A percentile compares a stretch with the other conserved stretches of the same genome.
Evolutionary conservation across 371 early-diverging fungal genomes (phyloP).

Genomic region (Cokeromyces recurvatus): DNA sequence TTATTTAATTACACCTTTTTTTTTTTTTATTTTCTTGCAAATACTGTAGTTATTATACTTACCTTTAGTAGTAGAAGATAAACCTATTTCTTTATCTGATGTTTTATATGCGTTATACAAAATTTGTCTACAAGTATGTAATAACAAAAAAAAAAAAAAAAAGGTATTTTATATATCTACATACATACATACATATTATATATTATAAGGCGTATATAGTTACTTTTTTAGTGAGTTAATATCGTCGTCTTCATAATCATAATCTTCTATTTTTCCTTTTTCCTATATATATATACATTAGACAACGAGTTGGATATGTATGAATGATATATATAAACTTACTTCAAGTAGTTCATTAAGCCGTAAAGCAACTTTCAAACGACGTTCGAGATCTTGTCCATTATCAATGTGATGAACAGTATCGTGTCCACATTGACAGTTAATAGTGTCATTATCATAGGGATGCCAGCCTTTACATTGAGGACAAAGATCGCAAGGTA

Average conservation of each 20-base stretch:
- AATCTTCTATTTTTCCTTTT: conserved; percentile 46
- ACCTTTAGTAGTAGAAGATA: too few species aligned
- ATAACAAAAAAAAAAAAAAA: too few species aligned
- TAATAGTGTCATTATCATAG: conserved; percentile 26
- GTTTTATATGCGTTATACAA: too few species aligned
- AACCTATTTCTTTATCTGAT: too few species aligned
- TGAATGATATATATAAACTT: neutral
- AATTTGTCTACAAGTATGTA: too few species aligned
- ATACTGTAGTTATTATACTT: too few species aligned
- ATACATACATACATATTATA: too few species aligned
- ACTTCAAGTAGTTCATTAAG: conserved; percentile 46
- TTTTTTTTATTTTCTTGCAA: too few species aligned
- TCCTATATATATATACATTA: conserved; percentile 17
- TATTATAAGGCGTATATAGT: too few species aligned
- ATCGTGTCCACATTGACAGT: conserved; percentile 44
- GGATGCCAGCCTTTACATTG: conserved; percentile 47
- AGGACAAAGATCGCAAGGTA: conserved; percentile 38
- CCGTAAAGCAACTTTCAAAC: conserved; percentile 43
- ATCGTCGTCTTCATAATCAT: conserved; percentile 42
- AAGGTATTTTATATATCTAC: too few species aligned
- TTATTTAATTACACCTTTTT: too few species aligned
- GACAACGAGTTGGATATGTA: neutral
- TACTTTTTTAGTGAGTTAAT: conserved; percentile 47
- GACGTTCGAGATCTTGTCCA: conserved; percentile 39
- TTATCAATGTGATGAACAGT: conserved; percentile 34